phyloP scores from a whole-genome alignment of 495 filamentous ascomycete species.

The Aspergillus wentii region DNA sequence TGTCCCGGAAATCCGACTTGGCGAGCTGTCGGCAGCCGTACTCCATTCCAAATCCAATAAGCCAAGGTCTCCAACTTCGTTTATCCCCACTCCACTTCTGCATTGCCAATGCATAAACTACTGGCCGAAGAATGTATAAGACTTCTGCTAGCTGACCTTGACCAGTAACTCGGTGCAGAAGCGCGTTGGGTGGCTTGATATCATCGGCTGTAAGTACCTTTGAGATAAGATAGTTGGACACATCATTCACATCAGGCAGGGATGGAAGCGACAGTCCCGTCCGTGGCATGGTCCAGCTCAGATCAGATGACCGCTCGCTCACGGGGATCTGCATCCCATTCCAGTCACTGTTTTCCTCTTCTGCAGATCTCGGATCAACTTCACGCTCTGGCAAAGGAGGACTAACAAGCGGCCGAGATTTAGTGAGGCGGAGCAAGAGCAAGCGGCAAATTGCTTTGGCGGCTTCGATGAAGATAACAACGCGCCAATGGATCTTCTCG shows the following conservation, averaged over 20 bases:
- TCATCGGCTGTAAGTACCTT: constrained; percentile 94
- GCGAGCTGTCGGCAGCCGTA: constrained; percentile 79
- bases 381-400: constrained; percentile 87
- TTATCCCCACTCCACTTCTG: constrained; percentile 59
- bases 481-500: constrained; percentile 80
- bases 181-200: constrained; percentile 80
- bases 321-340: constrained; percentile 45
- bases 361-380: constrained; percentile 56
- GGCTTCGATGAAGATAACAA: constrained; percentile 80
- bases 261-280: constrained; percentile 79
- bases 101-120: constrained; percentile 84
- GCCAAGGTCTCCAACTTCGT: constrained; percentile 80
- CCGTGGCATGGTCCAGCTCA: constrained; percentile 89
- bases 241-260: constrained; percentile 72
- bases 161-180: constrained; percentile 66
- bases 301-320: constrained; percentile 38
- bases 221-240: constrained; percentile 80
- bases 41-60: constrained; percentile 82
- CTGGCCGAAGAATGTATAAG: constrained; percentile 85
- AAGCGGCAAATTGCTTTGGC: constrained; percentile 85
- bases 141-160: constrained; percentile 77
- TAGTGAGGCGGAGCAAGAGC: constrained; percentile 76
- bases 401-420: constrained; percentile 75
- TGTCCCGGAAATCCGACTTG: constrained; percentile 65
- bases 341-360: constrained; percentile 46